Conservation (phyloP, 441 rosid species). For the Arabidopsis hybrid region DNA sequence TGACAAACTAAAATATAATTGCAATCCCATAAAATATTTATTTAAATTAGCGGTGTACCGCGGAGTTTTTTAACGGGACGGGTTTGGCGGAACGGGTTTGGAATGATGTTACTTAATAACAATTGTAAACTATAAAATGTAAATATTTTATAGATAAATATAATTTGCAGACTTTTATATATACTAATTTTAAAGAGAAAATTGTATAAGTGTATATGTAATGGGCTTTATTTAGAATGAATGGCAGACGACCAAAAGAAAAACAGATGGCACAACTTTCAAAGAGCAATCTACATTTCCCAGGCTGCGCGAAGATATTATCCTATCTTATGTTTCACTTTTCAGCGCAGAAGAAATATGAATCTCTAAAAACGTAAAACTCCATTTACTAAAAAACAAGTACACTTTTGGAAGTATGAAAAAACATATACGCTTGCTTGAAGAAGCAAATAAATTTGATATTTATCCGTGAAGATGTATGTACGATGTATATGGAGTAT, state of each 20-base stretch:
- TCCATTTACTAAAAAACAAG: conserved; percentile 35
- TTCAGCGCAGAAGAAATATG: not conserved
- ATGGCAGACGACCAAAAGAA: not conserved
- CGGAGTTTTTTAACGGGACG: too few species aligned
- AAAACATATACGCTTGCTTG: conserved; percentile 19
- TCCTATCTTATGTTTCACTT: conserved; percentile 28
- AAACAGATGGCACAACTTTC: conserved; percentile 38
- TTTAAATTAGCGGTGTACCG: too few species aligned
- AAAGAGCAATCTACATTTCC: conserved; percentile 32
- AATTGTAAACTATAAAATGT: too few species aligned
- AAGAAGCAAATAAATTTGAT: not conserved
- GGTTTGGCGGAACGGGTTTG: too few species aligned
- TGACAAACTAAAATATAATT: too few species aligned
- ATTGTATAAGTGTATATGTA: too few species aligned
- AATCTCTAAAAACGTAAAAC: conserved; percentile 27
- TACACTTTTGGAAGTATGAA: conserved; percentile 24
- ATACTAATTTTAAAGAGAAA: too few species aligned
- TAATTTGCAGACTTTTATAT: too few species aligned
- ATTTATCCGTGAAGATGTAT: not conserved
- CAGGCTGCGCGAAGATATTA: conserved; percentile 14
- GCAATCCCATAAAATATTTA: too few species aligned
- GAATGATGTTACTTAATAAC: too few species aligned
- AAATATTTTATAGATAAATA: too few species aligned
- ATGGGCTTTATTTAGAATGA: conserved; percentile 1
- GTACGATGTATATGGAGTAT: too few species aligned